Conservation (phyloP, 148 eudicot genomes). For the Persicaria maculosa region DNA sequence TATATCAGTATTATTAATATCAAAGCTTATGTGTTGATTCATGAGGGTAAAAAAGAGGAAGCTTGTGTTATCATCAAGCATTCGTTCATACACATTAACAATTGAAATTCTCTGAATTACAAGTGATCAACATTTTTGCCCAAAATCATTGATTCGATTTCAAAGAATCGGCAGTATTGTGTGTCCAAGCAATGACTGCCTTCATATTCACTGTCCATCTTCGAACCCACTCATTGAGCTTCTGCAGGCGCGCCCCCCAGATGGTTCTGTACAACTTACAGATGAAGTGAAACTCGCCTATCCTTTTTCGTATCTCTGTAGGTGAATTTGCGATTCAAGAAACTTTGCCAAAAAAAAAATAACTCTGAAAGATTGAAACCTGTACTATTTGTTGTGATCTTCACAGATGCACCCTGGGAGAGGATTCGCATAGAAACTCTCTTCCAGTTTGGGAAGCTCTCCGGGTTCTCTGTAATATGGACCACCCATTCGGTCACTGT, state of each 20-base stretch:
- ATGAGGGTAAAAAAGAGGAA: too few species aligned
- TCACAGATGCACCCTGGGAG: conserved; percentile 93
- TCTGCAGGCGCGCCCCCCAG: neutral
- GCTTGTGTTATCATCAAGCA: neutral
- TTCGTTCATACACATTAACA: neutral
- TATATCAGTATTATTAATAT: neutral
- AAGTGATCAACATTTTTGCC: neutral
- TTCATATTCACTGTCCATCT: conserved; percentile 1
- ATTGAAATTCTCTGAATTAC: neutral
- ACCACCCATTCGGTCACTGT: conserved; percentile 57
- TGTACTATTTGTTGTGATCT: conserved; percentile 16
- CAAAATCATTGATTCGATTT: neutral
- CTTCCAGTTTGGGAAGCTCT: conserved; percentile 90
- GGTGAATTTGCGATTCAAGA: neutral
- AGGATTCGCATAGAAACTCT: conserved; percentile 94
- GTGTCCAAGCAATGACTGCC: neutral
- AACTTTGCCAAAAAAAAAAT: neutral
- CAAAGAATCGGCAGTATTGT: neutral
- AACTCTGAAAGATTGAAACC: neutral
- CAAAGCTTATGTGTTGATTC: neutral
- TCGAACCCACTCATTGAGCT: neutral
- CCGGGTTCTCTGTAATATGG: conserved; percentile 74
- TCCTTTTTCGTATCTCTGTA: neutral
- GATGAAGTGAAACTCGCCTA: neutral
- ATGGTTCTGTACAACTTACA: neutral